Evolutionary conservation across 2,329 filamentous ascomycete species (phyloP), one percentile per base, ranked within the genome.

Genomic region (Neocucurbitaria cava): DNA sequence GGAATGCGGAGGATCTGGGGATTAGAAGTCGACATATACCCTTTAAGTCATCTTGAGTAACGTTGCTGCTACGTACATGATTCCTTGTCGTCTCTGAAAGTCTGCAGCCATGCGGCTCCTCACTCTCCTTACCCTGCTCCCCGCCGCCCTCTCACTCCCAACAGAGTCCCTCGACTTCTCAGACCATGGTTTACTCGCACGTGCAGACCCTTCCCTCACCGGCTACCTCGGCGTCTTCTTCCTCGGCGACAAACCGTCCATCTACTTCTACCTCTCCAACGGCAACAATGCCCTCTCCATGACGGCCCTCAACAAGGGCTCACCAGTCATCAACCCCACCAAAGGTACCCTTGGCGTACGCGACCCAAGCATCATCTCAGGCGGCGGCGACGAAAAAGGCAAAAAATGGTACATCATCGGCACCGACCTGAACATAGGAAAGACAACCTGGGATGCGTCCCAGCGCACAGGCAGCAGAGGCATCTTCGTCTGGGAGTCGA

Each of bases 381-480:
- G 80, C 1, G 79, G 78, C 2, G 81, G 81, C 2, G 57, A 53
- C 2, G 79, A 84, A 28, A 78, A 76, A 0, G 79, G 79, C 0
- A 76, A 74, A 60, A 84, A 83, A 68, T 84, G 82, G 81, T 85
- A 82, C 56, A 83, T 85, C 43, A 76, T 85, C 43, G 82, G 82
- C 1, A 85, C 82, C 0, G 83, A 85, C 60, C 67, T 85, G 10
- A 69, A 85, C 51, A 85, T 85, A 46, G 79, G 41, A 2, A 65
- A 82, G 78, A 84, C 81, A 5, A 81, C 65, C 9, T 85, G 83
- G 82, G 79, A 83, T 54, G 79, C 79, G 2, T 73, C 82, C 1
- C 79, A 84, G 60, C 76, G 82, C 21, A 82, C 76, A 1, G 83
- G 83, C 0, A 82, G 79, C 0, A 76, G 77, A 23, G 77, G 79